A percentile compares a stretch with the other conserved stretches of the same genome.
Evolutionary conservation across 2,329 filamentous ascomycete species (phyloP).

Genomic region (Neofusicoccum ribis): DNA sequence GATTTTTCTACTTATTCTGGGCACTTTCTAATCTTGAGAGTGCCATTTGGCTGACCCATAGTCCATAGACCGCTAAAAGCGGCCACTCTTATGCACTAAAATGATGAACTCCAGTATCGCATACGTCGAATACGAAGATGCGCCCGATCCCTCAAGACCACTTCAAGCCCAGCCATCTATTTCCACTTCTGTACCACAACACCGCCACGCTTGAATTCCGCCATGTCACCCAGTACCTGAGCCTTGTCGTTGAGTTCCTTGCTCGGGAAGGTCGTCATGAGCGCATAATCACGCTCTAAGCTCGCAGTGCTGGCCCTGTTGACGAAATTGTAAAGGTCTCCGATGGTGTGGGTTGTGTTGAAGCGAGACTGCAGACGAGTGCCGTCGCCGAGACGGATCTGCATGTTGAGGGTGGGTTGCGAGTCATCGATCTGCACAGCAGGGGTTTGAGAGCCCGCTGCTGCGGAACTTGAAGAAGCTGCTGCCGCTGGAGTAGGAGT

Average conservation of each 20-base stretch:
- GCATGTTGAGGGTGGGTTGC: slow-evolving; percentile 68
- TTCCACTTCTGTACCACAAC: slow-evolving; percentile 60
- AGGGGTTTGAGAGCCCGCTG: slow-evolving; percentile 25
- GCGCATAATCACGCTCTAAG: slow-evolving; percentile 63
- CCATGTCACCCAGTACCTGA: slow-evolving; percentile 47
- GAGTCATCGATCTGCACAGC: slow-evolving; percentile 61
- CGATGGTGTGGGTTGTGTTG: slow-evolving; percentile 76
- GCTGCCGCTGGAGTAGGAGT: slow-evolving; percentile 38
- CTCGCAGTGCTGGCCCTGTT: slow-evolving; percentile 62
- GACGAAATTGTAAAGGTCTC: slow-evolving; percentile 76
- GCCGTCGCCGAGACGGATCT: slow-evolving; percentile 77
- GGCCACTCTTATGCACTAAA: no score
- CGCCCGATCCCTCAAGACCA: no score
- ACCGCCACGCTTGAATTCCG: slow-evolving; percentile 53
- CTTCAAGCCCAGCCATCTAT: slow-evolving; percentile 22
- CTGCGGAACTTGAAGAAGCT: slow-evolving; percentile 27
- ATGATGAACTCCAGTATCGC: no score
- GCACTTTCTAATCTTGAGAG: no score
- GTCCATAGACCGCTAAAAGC: no score
- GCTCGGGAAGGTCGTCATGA: slow-evolving; percentile 81
- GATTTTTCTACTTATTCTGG: no score
- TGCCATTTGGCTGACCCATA: no score
- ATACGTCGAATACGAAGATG: no score
- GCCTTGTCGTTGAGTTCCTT: slow-evolving; percentile 73
- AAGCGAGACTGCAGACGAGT: slow-evolving; percentile 77